Conservation (phyloP, 352 stramenopile genomes). For the Globisporangium parvum region DNA sequence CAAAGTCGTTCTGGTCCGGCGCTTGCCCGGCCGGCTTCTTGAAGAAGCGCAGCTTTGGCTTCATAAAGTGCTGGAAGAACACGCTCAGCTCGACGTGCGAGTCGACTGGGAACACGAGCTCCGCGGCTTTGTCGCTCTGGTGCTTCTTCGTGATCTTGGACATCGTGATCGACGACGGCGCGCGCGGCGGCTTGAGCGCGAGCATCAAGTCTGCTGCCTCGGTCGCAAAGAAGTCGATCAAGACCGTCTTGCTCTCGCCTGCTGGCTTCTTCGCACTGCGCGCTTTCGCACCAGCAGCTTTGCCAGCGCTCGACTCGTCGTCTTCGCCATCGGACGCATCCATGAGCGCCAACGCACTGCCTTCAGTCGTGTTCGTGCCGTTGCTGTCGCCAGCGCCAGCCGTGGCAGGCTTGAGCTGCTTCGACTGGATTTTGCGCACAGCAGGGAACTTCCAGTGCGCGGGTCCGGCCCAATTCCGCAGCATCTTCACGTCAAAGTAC, state of each 20-base stretch:
- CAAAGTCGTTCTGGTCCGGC: slow-evolving; percentile 6
- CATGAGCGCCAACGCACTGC: slow-evolving; percentile 19
- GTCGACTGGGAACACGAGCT: slow-evolving; percentile 75
- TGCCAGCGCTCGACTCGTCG: slow-evolving; percentile 20
- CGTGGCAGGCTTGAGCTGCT: slow-evolving; percentile 5
- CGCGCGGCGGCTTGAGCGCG: slow-evolving; percentile 35
- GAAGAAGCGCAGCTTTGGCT: slow-evolving; percentile 65
- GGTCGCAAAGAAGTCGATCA: slow-evolving; percentile 51
- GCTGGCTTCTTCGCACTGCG: slow-evolving; percentile 13
- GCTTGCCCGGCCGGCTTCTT: slow-evolving; percentile 19
- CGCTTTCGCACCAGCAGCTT: slow-evolving; percentile 15
- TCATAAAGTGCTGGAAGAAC: slow-evolving; percentile 78
- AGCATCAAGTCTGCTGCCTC: slow-evolving; percentile 39
- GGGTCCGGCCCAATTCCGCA: slow-evolving; percentile 77
- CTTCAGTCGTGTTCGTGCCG: slow-evolving; percentile 18
- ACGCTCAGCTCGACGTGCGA: slow-evolving; percentile 58
- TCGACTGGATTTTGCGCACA: slow-evolving; percentile 42
- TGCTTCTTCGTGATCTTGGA: slow-evolving; percentile 48
- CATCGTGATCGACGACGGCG: slow-evolving; percentile 27
- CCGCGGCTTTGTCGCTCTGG: slow-evolving; percentile 42
- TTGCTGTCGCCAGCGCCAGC: neutral
- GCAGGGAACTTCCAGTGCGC: slow-evolving; percentile 70
- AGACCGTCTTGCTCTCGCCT: slow-evolving; percentile 35
- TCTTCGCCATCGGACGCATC: slow-evolving; percentile 26
- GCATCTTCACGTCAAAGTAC: slow-evolving; percentile 79